Evolutionary conservation across 2,329 filamentous ascomycete species (phyloP).

Genomic region (Apiospora saccharicola): DNA sequence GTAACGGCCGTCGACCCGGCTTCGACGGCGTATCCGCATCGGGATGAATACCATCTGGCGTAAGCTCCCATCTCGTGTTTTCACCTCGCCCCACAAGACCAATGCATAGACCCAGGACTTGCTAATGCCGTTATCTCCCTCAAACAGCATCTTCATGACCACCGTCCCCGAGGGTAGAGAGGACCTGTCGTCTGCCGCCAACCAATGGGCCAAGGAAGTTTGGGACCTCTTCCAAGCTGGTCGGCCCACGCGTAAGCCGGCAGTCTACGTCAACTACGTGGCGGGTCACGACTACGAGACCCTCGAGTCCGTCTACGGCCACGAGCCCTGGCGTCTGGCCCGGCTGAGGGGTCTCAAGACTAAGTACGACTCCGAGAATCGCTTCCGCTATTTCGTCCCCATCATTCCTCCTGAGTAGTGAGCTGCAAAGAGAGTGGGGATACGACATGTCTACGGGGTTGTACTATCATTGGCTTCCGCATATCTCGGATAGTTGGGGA

Average conservation of each 20-base stretch:
- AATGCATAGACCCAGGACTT: too few species aligned
- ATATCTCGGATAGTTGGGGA: too few species aligned
- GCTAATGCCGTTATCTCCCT: too few species aligned
- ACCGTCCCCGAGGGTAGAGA: too few species aligned
- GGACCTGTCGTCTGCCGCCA: not conserved
- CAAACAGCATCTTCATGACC: too few species aligned
- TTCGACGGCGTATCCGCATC: not conserved
- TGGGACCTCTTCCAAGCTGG: constrained; percentile 7
- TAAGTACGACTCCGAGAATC: constrained; percentile 43
- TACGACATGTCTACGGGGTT: too few species aligned
- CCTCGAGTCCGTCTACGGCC: constrained; percentile 39
- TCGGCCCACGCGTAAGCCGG: not conserved
- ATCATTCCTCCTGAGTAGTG: too few species aligned
- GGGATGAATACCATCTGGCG: not conserved
- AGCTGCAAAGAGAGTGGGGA: too few species aligned
- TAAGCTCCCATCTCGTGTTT: too few species aligned
- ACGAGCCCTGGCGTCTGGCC: constrained; percentile 40
- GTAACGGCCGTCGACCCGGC: not conserved
- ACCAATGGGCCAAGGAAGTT: not conserved
- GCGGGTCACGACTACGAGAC: constrained; percentile 24
- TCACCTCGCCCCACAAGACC: too few species aligned
- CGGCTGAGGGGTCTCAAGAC: constrained; percentile 40
- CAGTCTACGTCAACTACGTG: constrained; percentile 28
- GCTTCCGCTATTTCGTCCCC: constrained; percentile 10
- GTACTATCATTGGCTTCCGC: too few species aligned